These are phyloP conservation scores for Mycena crocata DNA, from an alignment of 768 basidiomycete species.

Conservation along the genomic window DNA sequence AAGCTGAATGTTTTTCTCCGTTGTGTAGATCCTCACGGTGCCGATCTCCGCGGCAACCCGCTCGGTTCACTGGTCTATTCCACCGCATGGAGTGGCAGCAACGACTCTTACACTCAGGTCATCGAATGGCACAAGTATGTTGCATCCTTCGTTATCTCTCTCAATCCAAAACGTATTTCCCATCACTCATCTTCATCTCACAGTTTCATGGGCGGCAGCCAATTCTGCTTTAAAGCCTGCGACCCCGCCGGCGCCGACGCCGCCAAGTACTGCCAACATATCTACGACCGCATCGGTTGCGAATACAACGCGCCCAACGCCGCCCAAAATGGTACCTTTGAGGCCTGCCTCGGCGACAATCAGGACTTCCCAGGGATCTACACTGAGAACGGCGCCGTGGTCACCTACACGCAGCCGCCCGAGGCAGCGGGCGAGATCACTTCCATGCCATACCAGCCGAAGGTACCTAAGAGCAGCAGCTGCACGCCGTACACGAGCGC, in stretches of 20 bases:
- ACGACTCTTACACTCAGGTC: no score
- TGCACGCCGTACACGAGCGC: slow-evolving; percentile 52
- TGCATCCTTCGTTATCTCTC: slow-evolving; percentile 19
- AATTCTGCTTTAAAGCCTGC: slow-evolving; percentile 67
- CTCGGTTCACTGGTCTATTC: slow-evolving; percentile 29
- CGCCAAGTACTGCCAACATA: slow-evolving; percentile 59
- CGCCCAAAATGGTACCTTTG: slow-evolving; percentile 55
- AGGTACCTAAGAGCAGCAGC: slow-evolving; percentile 54
- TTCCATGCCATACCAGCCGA: slow-evolving; percentile 56
- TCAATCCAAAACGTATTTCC: slow-evolving; percentile 15
- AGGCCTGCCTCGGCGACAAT: slow-evolving; percentile 59
- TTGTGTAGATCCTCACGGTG: slow-evolving; percentile 79
- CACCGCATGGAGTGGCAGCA: no score
- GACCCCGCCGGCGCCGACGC: slow-evolving; percentile 54
- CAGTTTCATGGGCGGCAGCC: slow-evolving; percentile 58
- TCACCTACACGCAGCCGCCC: slow-evolving; percentile 62
- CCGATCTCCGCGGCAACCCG: slow-evolving; percentile 45
- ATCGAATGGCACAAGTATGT: no score
- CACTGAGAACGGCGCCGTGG: slow-evolving; percentile 46
- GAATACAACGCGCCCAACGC: slow-evolving; percentile 62
- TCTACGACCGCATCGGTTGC: slow-evolving; percentile 66
- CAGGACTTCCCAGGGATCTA: slow-evolving; percentile 61
- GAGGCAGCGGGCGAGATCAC: slow-evolving; percentile 59
- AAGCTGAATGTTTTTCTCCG: no score
- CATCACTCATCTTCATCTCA: slow-evolving; percentile 27